Conservation (phyloP, 2,329 filamentous ascomycete species). For the Penicillium crustosum region DNA sequence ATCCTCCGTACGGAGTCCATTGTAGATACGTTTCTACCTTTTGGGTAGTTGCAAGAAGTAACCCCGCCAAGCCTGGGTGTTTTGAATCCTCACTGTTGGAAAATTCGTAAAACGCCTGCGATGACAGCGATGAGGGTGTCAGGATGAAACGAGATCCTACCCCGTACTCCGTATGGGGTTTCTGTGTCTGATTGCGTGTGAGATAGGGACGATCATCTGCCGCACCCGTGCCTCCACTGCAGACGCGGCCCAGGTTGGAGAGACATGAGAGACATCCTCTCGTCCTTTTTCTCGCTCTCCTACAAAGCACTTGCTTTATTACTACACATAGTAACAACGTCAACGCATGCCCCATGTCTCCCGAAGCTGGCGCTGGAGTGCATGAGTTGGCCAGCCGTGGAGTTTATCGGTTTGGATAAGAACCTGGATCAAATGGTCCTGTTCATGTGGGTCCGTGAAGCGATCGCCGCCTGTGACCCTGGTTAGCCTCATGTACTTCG, state of each 20-base stretch:
- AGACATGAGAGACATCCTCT: neutral
- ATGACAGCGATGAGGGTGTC: too few relatives aligned
- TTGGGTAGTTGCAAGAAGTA: neutral
- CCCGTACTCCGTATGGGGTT: neutral
- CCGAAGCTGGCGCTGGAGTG: constrained; percentile 19
- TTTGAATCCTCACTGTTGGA: neutral
- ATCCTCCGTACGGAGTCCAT: neutral
- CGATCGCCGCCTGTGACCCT: constrained; percentile 23
- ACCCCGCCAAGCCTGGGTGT: neutral
- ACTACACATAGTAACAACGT: neutral
- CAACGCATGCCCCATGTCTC: constrained; percentile 22
- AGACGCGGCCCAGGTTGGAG: neutral
- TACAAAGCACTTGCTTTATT: neutral
- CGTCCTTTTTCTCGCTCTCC: neutral
- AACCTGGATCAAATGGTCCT: constrained; percentile 23
- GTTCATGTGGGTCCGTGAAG: constrained; percentile 25
- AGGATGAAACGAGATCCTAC: neutral
- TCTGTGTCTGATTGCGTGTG: neutral
- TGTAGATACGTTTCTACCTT: neutral
- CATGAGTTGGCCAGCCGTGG: constrained; percentile 25
- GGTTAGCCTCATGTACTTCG: neutral
- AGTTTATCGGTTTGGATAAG: constrained; percentile 19
- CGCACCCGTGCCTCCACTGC: neutral
- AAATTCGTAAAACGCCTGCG: neutral
- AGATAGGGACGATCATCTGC: neutral